Base-by-base conservation (phyloP, 148 eudicot genomes). In the Spergularia marina region DNA sequence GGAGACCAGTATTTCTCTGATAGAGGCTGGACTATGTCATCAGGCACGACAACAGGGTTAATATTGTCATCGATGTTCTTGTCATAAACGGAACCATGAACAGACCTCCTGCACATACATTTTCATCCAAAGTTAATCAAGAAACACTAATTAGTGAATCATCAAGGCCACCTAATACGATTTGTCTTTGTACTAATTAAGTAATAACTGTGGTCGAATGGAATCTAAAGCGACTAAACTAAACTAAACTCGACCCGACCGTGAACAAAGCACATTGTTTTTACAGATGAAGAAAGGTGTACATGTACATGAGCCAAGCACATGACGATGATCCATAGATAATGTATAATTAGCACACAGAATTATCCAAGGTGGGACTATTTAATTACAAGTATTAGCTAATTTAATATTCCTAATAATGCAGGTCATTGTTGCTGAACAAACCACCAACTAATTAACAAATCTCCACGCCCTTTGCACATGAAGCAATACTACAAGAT, bases 1-100 rank as follows among this genome's bases (percentile, higher is more conserved):
- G 98, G 98, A 67, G 82, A 84, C 98, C 98, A 94, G 88, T 90
- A 90, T 51, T 87, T 87, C 6, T 86, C 91, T 0, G 91, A 77
- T 10, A 81, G 71, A 5, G 80, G 82, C 77, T 87, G 80, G 74
- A 86, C 80, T 55, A 87, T 77, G 40, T 91, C 81, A 59, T 94
- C 97, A 7, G 98, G 98, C 62, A 94, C 98, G 13, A 86, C 76
- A 1, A 80, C 68, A 10, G 96, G 85, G 18, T 74, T 79, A 51
- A 85, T 80, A 17, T 91, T 83, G 18, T 94, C 97, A 8, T 94
- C 98, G 25, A 81, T 65, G 85, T 94, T 87, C 94, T 94, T 94
- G 79, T 94, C 98, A 49, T 94, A 94, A 51, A 85, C 87, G 0
- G 91, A 90, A 39, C 34, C 79, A 68, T 94, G 97, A 39, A 87